These are phyloP conservation scores for Aspergillus udagawae DNA, from an alignment of 2,329 filamentous ascomycete species.

Conservation along the genomic window DNA sequence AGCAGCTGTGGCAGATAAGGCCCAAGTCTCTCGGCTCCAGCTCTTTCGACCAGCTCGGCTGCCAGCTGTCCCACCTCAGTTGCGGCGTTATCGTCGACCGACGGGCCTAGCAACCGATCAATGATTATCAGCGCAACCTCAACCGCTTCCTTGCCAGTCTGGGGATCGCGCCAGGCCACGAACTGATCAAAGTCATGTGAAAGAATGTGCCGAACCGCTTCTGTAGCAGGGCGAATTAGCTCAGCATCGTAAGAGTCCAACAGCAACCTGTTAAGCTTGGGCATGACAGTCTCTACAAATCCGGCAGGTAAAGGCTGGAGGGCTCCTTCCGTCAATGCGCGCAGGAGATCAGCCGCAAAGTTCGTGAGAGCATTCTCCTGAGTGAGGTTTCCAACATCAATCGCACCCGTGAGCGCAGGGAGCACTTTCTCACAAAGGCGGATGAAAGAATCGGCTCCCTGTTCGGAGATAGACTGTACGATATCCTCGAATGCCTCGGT, in stretches of 20 bases:
- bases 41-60: constrained; percentile 92
- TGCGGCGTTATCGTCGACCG: constrained; percentile 87
- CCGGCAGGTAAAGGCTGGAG: constrained; percentile 80
- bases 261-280: constrained; percentile 78
- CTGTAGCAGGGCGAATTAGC: constrained; percentile 78
- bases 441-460: constrained; percentile 65
- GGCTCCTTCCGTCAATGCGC: constrained; percentile 75
- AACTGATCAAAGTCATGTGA: constrained; percentile 87
- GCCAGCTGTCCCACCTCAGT: constrained; percentile 95
- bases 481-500: constrained; percentile 90
- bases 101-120: constrained; percentile 77
- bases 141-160: constrained; percentile 73
- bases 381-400: constrained; percentile 81
- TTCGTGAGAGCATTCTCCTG: constrained; percentile 75
- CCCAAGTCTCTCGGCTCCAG: constrained; percentile 83
- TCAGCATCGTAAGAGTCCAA: constrained; percentile 84
- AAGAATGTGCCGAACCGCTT: constrained; percentile 84
- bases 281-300: constrained; percentile 79
- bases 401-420: constrained; percentile 80
- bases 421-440: constrained; percentile 80
- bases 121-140: constrained; percentile 90
- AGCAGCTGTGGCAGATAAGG: constrained; percentile 86
- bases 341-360: constrained; percentile 79
- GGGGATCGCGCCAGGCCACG: constrained; percentile 75
- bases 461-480: constrained; percentile 62